Base-by-base conservation (phyloP, 352 stramenopile genomes). In the Phytophthora aleatoria region DNA sequence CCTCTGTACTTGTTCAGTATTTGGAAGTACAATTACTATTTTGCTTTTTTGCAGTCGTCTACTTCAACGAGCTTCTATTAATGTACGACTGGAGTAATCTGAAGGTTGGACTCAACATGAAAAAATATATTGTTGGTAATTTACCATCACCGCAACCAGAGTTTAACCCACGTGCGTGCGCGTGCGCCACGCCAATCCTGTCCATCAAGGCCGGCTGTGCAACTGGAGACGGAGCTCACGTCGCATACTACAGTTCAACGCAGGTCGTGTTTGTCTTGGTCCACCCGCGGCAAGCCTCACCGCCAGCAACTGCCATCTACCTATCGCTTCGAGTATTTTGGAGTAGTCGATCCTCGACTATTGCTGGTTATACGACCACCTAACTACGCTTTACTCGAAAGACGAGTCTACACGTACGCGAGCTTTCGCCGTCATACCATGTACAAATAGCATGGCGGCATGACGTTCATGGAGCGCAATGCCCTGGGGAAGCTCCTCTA, bases 111-210 rank as follows among this genome's bases (percentile, higher is more conserved):
- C 20, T 20, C 20, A 20, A 20, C 20, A 20, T 20, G 20, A 20
- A 20, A 20, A 20, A 20, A 20, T 20, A 20, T 20, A 0, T 20
- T 20, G 20, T 1, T 20, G 20, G 20, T 20, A 20, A 20, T 20
- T 20, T 20, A 20, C 20, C 20, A 20, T 20, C 35, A 41, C 12
- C 10, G 12, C 41, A n/a, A 31, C 20, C 13, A 49, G 16, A 36
- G 24, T 36, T 64, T 69, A 60, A 69, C 61, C 61, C 56, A 69
- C 61, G 54, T 64, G 48, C 61, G 61, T 59, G 54, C 54, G 61
- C 20, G 24, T 69, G 53, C 53, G 52, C 60, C 33, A 63, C 61
- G 52, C 60, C 43, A 47, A 66, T 60, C 58, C 28, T 49, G 44
- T 31, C 36, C 47, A 48, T 15, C 41, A 42, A 67, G 33, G 30